phyloP scores from a whole-genome alignment of 2,329 filamentous ascomycete genomes.

The Capronia americana region DNA sequence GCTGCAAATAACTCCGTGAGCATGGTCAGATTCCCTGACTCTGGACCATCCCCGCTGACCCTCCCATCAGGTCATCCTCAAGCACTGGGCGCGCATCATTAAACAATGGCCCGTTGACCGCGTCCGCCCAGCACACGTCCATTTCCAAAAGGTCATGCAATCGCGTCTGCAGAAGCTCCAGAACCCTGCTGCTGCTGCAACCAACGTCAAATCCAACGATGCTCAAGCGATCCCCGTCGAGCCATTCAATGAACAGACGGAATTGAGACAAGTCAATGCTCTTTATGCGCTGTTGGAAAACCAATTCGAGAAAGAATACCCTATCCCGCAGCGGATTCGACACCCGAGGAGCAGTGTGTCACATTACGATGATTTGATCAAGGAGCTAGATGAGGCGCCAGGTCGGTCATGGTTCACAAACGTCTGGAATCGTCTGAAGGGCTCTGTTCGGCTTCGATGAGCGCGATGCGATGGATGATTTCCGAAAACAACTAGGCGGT shows the following conservation, averaged over 20 bases:
- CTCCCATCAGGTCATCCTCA: slow-evolving; percentile 40
- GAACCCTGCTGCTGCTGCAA: slow-evolving; percentile 26
- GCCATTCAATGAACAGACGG: slow-evolving; percentile 43
- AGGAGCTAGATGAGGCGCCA: slow-evolving; percentile 62
- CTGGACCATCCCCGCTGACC: slow-evolving; percentile 2
- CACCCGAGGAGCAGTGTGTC: slow-evolving; percentile 58
- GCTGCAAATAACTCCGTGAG: slow-evolving; percentile 43
- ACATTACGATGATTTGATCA: slow-evolving; percentile 60
- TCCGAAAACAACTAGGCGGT: not conserved
- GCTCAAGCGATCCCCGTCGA: slow-evolving; percentile 34
- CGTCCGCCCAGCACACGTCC: slow-evolving; percentile 53
- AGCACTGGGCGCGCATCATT: slow-evolving; percentile 51
- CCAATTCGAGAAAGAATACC: slow-evolving; percentile 60
- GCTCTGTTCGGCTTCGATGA: slow-evolving; percentile 39
- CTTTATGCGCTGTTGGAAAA: slow-evolving; percentile 67
- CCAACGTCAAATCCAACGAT: slow-evolving; percentile 34
- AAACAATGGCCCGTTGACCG: slow-evolving; percentile 54
- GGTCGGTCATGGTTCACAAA: slow-evolving; percentile 55
- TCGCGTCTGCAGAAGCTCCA: slow-evolving; percentile 32
- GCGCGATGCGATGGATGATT: not conserved
- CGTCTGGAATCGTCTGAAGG: slow-evolving; percentile 54
- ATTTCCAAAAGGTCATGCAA: slow-evolving; percentile 47
- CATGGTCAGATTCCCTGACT: not conserved
- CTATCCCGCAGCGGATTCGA: slow-evolving; percentile 55
- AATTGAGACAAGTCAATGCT: slow-evolving; percentile 61